These are phyloP conservation scores for Lathyrus tuberosus DNA, from an alignment of 306 rosid species.

Conservation along the genomic window DNA sequence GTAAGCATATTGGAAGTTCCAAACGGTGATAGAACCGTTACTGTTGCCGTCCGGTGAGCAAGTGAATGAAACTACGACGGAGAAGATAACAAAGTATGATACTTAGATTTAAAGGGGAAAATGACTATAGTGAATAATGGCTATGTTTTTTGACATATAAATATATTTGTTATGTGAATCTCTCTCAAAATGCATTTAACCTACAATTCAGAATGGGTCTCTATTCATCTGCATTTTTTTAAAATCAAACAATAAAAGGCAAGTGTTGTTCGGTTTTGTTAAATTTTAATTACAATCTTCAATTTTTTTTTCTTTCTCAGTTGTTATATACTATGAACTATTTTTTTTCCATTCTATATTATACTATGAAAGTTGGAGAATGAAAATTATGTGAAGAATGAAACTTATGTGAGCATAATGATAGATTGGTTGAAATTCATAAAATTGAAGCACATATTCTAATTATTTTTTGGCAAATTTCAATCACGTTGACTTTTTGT, in stretches of 20 bases:
- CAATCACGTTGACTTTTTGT: no score
- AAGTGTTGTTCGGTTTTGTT: background rate
- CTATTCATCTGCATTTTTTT: background rate
- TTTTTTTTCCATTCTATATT: no score
- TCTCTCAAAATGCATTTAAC: background rate
- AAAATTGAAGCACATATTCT: no score
- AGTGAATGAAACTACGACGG: background rate
- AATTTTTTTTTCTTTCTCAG: background rate
- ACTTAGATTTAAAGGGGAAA: background rate
- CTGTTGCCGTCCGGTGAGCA: conserved; percentile 8
- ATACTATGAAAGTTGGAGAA: no score
- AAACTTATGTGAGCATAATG: no score
- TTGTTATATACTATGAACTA: no score
- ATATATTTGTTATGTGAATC: background rate
- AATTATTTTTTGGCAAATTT: no score
- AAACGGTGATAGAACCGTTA: background rate
- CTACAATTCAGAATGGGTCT: background rate
- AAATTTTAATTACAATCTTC: background rate
- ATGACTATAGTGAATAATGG: background rate
- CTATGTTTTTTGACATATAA: background rate
- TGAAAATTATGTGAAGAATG: no score
- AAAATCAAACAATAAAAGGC: background rate
- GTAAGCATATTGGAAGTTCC: conserved; percentile 40
- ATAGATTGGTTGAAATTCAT: no score
- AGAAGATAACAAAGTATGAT: background rate